phyloP scores from a whole-genome alignment of 1,139 yeast genomes.

The Pichia sp. region DNA sequence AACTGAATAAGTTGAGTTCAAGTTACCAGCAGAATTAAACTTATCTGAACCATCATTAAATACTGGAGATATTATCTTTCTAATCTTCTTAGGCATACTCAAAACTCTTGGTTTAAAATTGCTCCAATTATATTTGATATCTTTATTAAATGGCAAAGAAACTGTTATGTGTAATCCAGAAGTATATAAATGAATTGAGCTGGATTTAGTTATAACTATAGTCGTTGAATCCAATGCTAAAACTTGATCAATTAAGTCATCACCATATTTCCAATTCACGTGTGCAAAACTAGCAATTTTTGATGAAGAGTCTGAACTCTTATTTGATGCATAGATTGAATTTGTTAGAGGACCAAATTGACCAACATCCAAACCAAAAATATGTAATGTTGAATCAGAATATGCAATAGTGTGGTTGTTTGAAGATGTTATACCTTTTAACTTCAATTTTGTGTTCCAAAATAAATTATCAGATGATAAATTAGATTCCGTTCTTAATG shows the following conservation, averaged over 20 bases:
- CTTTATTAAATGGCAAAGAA: slow-evolving; percentile 31
- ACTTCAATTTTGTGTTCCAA: slow-evolving; percentile 29
- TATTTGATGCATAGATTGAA: neutral
- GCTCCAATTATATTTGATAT: slow-evolving; percentile 41
- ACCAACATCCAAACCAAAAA: slow-evolving; percentile 85
- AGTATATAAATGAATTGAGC: slow-evolving; percentile 52
- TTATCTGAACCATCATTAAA: neutral
- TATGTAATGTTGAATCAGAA: slow-evolving; percentile 43
- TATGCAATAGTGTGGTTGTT: slow-evolving; percentile 65
- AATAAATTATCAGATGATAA: slow-evolving; percentile 6
- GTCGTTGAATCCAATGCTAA: slow-evolving; percentile 70
- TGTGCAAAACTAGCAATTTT: slow-evolving; percentile 29
- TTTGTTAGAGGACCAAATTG: slow-evolving; percentile 61
- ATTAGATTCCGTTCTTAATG: neutral
- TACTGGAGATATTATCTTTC: slow-evolving; percentile 8
- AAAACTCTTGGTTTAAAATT: slow-evolving; percentile 41
- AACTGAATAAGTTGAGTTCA: slow-evolving; percentile 8
- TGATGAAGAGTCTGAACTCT: slow-evolving; percentile 16
- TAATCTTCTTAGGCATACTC: slow-evolving; percentile 13
- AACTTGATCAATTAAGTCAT: slow-evolving; percentile 45
- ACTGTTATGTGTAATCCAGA: slow-evolving; percentile 53
- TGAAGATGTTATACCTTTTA: slow-evolving; percentile 58
- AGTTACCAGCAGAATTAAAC: slow-evolving; percentile 1
- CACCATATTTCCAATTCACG: slow-evolving; percentile 32
- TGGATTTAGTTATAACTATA: slow-evolving; percentile 56